Conservation (phyloP, 345 rosid genomes). For the Raphanus sativus region DNA sequence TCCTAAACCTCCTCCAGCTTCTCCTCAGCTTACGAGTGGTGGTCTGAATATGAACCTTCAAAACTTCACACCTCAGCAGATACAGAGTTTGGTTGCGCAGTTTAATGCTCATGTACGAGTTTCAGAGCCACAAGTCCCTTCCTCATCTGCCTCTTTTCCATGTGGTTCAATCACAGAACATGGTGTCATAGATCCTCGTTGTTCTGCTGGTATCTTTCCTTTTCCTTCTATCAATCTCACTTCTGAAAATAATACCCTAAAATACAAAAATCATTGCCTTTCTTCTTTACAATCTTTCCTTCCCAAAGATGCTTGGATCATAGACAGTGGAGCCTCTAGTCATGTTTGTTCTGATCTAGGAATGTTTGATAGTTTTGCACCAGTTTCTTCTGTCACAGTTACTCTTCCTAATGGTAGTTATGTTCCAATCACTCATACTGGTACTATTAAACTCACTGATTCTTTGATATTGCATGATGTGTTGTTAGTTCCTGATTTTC, state of each 20-base stretch:
- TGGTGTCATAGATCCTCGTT: neutral
- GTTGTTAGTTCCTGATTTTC: neutral
- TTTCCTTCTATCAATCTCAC: neutral
- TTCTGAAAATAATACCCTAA: neutral
- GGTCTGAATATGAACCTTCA: too few species aligned
- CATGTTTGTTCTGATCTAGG: neutral
- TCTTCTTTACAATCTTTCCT: neutral
- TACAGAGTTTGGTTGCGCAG: neutral
- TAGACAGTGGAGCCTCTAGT: neutral
- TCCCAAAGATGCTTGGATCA: neutral
- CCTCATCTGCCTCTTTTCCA: neutral
- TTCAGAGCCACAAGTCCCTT: neutral
- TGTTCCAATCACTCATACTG: neutral
- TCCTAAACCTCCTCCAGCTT: too few species aligned
- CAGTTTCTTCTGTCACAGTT: neutral
- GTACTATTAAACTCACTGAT: too few species aligned
- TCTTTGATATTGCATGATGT: neutral
- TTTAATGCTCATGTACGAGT: neutral
- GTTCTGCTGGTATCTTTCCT: neutral
- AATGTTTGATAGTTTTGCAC: neutral
- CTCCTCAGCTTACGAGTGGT: too few species aligned
- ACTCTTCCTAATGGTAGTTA: neutral
- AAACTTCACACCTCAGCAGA: too few species aligned
- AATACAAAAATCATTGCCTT: neutral
- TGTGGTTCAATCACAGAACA: neutral